Evolutionary conservation across 257 asterid species (phyloP), one percentile per base, ranked within the genome.

Genomic region (Scutellaria galericulata): DNA sequence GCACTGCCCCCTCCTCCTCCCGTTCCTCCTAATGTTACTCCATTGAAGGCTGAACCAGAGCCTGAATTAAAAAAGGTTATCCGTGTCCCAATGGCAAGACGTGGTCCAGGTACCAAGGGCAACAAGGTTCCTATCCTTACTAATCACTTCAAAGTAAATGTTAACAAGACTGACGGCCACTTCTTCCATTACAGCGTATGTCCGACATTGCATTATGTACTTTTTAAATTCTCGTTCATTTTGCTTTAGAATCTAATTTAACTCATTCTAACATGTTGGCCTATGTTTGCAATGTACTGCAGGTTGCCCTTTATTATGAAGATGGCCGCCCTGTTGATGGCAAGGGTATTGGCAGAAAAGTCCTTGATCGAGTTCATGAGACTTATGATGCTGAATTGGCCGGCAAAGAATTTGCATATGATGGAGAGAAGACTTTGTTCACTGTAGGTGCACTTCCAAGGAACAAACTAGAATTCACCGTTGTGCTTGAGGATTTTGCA

Each of bases 301-400:
- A 93, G 98, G 97, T 93, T 77, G 97, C 98, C 31, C 84, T 93
- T 22, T 82, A 66, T 75, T 93, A 89, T 53, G 98, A 93, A 74
- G 98, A 93, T 84, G 96, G 96, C 1, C 88, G 87, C 13, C 97
- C 96, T 1, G 98, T 89, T 5, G 98, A 93, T n/a, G 97, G 88
- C 1, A 93, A 93, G 81, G 98, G 98, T 8, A 64, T 91, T 48
- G 98, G 98, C 4, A 86, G 98, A 72, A 85, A 86, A 62, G 89
- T 91, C 9, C 85, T 93, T 31, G 98, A 93, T 64, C 81, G 86
- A 58, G 97, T 93, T 6, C 96, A 82, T 0, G 88, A 86, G 66
- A 91, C 97, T 0, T 93, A 93, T 41, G 86, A 78, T 11, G 67
- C 91, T 7, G 96, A 93, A 76, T 71, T 93, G 81, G 92, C 82